Evolutionary conservation across 2,329 filamentous ascomycete genomes (phyloP).

Genomic region (Penicillium sp.): DNA sequence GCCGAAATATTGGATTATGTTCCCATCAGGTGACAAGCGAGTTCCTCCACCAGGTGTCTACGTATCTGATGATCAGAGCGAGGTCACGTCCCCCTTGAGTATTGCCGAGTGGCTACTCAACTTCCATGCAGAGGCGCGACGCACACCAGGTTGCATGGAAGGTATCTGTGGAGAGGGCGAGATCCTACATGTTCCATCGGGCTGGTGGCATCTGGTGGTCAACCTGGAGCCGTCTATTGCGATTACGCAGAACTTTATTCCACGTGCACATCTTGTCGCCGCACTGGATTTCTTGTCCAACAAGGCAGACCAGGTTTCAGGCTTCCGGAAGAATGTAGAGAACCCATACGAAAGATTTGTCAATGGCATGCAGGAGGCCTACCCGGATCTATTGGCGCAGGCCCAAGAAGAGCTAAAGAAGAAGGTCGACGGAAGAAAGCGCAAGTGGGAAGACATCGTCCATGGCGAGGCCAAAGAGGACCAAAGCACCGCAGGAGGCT

Average conservation of each 20-base stretch:
- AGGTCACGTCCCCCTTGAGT: constrained; percentile 90
- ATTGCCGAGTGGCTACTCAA: constrained; percentile 95
- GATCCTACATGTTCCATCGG: constrained; percentile 86
- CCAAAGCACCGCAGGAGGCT: constrained; percentile 48
- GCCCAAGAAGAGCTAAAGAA: constrained; percentile 68
- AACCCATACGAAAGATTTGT: constrained; percentile 78
- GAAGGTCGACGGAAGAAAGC: constrained; percentile 67
- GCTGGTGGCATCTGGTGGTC: constrained; percentile 96
- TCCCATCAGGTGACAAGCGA: constrained; percentile 67
- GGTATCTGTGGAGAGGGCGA: constrained; percentile 84
- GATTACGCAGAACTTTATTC: constrained; percentile 94
- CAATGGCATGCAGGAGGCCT: constrained; percentile 63
- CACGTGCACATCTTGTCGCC: constrained; percentile 70
- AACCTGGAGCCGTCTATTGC: constrained; percentile 85
- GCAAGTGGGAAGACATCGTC: constrained; percentile 84
- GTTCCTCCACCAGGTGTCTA: constrained; percentile 84
- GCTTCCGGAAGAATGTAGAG: constrained; percentile 72
- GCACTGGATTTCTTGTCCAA: constrained; percentile 80
- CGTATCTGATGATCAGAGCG: constrained; percentile 84
- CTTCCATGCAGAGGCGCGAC: constrained; percentile 82
- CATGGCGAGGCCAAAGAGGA: constrained; percentile 54
- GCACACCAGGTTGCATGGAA: constrained; percentile 76
- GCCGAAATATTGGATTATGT: constrained; percentile 99
- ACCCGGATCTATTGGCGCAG: constrained; percentile 69
- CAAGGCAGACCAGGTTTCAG: constrained; percentile 82